Base-by-base conservation (phyloP, 2,329 filamentous ascomycete genomes). In the Diaporthe sp. region DNA sequence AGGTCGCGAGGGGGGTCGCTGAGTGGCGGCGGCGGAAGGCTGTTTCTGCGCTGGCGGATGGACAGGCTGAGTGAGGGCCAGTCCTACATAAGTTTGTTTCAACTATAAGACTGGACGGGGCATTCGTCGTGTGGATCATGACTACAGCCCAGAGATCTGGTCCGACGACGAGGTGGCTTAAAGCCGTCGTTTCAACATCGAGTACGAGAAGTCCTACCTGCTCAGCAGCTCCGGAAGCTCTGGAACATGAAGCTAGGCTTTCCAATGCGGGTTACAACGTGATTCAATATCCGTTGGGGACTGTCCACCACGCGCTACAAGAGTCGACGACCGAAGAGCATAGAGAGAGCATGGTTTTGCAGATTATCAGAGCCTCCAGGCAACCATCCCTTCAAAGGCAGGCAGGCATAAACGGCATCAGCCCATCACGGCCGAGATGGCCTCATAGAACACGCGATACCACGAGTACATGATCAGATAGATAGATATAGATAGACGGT, bases 11-110 rank as follows among this genome's bases (percentile, higher is more conserved):
- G 74, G 96, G 96, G 0, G 91, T 98, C 7, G 88, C 87, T 81
- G 91, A 93, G 79, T 98, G 97, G 96, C 90, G 96, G 80, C 91
- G 89, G 83, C 89, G 93, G 79, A 92, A 91, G 81, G 91, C 89
- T 30, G 47, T 37, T 27, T 37, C 71, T 22, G 53, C 70, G 37
- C 72, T 56, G 27, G 56, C 39, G 15, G 44, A 55, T 37, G 56
- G 50, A 9, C 44, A 37, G 9, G 61, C 12, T 3, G 68, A 70
- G 68, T 59, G 53, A 70, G 30, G 30, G 15, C 2, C 2, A 9
- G 6, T 15, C 1, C 5, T 7, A 25, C 17, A 15, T 17, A 7
- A 3, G 12, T 2, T 15, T 47, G 4, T 51, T 13, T 17, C 35
- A 17, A 35, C 3, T 19, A 25, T 0, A 0, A 25, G 13, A 19